phyloP scores from a whole-genome alignment of 768 basidiomycete genomes.

The Termitomyces heimii region DNA sequence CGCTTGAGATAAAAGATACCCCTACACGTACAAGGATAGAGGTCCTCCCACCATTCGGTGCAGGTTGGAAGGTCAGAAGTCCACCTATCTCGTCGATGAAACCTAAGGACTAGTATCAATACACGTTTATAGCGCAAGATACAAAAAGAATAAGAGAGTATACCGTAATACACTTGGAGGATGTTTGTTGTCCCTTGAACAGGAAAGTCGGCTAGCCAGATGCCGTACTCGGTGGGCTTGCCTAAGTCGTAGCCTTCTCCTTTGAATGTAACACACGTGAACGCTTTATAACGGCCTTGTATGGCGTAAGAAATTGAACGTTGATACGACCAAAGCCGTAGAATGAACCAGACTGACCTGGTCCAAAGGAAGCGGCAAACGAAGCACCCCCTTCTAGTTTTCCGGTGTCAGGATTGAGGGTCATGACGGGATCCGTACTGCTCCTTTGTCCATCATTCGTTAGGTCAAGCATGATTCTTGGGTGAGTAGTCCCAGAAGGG shows the following conservation, averaged over 20 bases:
- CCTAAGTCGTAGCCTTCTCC: conserved; percentile 42
- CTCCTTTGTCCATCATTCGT: conserved; percentile 57
- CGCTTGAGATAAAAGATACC: conserved; percentile 56
- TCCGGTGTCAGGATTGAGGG: conserved; percentile 40
- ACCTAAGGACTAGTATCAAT: conserved; percentile 21
- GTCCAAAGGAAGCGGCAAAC: conserved; percentile 56
- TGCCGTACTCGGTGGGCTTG: conserved; percentile 49
- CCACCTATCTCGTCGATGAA: conserved; percentile 48
- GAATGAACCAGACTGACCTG: conserved; percentile 20
- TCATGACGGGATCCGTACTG: conserved; percentile 40
- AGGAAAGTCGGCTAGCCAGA: conserved; percentile 46
- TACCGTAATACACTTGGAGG: conserved; percentile 44
- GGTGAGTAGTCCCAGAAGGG: conserved; percentile 37
- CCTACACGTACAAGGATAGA: conserved; percentile 55
- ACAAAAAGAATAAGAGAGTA: not conserved
- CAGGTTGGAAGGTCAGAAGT: conserved; percentile 43
- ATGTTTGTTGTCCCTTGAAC: conserved; percentile 38
- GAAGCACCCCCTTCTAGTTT: conserved; percentile 42
- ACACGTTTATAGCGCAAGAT: not conserved
- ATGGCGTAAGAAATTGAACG: not conserved
- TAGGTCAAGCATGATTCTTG: conserved; percentile 54
- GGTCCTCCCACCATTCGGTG: conserved; percentile 27
- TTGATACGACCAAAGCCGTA: not conserved
- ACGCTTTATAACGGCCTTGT: conserved; percentile 46
- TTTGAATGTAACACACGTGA: conserved; percentile 56